A percentile compares a stretch with the other conserved stretches of the same genome.
Evolutionary conservation across 164 flowering plant species (phyloP).

Genomic region (Sedum album): DNA sequence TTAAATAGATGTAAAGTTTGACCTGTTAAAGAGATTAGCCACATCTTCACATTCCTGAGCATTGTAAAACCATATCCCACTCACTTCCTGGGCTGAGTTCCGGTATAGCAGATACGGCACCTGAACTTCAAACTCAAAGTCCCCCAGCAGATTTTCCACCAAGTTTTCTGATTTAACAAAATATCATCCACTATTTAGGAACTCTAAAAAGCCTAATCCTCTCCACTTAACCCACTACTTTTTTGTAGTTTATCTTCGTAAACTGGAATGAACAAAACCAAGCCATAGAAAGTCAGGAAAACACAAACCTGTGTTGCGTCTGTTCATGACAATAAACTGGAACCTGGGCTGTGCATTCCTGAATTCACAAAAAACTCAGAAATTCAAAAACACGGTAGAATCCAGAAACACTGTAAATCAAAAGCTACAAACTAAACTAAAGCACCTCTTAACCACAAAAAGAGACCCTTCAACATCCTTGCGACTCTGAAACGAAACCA

Average conservation of each 20-base stretch:
- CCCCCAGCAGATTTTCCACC: constrained; percentile 82
- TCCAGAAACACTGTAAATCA: background rate
- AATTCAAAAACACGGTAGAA: too few species aligned
- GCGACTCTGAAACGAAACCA: constrained; percentile 4
- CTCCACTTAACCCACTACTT: background rate
- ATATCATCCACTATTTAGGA: background rate
- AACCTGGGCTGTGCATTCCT: constrained; percentile 85
- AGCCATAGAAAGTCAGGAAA: background rate
- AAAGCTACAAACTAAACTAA: background rate
- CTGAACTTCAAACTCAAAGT: constrained; percentile 89
- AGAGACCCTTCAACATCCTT: constrained; percentile 12
- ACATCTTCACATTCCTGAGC: constrained; percentile 81
- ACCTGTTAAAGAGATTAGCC: constrained; percentile 78
- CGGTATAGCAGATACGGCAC: constrained; percentile 74
- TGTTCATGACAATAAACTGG: constrained; percentile 92
- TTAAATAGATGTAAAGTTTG: background rate
- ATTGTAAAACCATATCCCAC: constrained; percentile 95
- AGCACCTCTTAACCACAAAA: constrained; percentile 5
- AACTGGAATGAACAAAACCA: background rate
- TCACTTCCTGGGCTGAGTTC: constrained; percentile 85
- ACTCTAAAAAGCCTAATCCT: background rate
- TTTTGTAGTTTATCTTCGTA: too few species aligned
- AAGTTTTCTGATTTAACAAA: constrained; percentile 56
- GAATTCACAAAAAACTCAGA: constrained; percentile 12
- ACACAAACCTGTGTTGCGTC: constrained; percentile 63